Base-by-base conservation (phyloP, 2,329 filamentous ascomycete species). In the Fonsecaea erecta region DNA sequence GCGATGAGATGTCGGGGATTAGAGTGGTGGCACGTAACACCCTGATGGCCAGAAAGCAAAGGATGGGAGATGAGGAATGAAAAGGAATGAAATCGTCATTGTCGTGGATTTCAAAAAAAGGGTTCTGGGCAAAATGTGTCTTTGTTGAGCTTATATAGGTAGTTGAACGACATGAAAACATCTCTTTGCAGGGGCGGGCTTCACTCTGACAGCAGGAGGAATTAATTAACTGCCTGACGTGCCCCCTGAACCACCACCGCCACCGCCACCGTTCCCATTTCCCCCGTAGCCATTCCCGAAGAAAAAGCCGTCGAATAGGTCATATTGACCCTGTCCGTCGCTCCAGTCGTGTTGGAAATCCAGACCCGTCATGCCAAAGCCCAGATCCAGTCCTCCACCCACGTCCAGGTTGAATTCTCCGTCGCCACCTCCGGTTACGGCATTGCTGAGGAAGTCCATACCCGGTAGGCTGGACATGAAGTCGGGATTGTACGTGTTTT, bases 291-390 rank as follows among this genome's bases (percentile, higher is more conserved):
- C 64, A 40, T 77, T 79, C 9, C 83, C 83, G 75, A 85, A 85
- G 73, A 85, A 85, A 72, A 83, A 85, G 3, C 82, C 83, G 70
- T 84, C 82, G 69, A 85, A 81, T 34, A 85, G 70, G 77, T 84
- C 82, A 70, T 80, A 78, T 55, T 78, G 74, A 24, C 43, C 43
- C 46, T 70, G 67, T 46, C 79, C 79, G 62, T 83, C 80, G 58
- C 77, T 80, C 80, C 80, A 82, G 70, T 82, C 80, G 73, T 82
- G 80, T 65, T 81, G 78, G 53, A 68, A 68, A 60, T 72, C 71
- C 37, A 71, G 43, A 2, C 79, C 79, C 1, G 43, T 48, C 34
- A 82, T 72, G 2, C 79, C 79, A 34, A 80, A 78, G 28, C 77
- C 79, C 24, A 74, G 61, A 57, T 71, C 69, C 5, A 28, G 21